Evolutionary conservation across 768 basidiomycete species (phyloP), one percentile per base, ranked within the genome.

Genomic region (Strobilomyces confusus): DNA sequence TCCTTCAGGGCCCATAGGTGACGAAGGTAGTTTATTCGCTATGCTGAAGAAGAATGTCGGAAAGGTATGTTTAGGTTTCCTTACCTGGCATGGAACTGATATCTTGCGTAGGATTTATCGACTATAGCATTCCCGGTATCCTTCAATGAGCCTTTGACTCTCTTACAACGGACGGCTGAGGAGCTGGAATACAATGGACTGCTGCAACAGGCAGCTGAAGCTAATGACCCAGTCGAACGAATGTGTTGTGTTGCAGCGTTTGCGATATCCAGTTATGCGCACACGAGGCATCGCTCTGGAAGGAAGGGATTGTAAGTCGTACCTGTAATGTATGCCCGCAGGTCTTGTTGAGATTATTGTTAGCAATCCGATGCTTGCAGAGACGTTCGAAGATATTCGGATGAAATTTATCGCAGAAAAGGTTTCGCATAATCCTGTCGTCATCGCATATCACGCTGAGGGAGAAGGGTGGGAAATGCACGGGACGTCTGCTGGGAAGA

Each of bases 31-130:
- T 63, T 71, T 93, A 33, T 90, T 92, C 61, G 73, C 86, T 1
- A 83, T 93, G 30, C 70, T 94, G 43, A 91, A 91, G 73, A 92
- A 91, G 72, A 93, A 90, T 61, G 85, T 93, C 44, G 91, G 91
- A 48, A 92, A 92, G 76, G 91, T 89, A 48, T 19, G 67, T 51
- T 30, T 13, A 51, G 49, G 20, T 23, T 48, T 33, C 29, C 48
- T 50, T 25, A 33, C 13, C 22, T 52, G 6, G 22, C 42, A 38
- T 43, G 44, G 13, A 20, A 17, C 40, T 32, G 5, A 44, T 30
- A 54, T 56, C 46, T 32, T 45, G 11, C 34, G 9, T 52, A 92
- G 90, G 91, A 93, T 67, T 73, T 92, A 9, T 86, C 89, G 14
- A 85, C 86, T 32, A 86, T 93, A 26, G 77, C 87, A 2, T 82